Evolutionary conservation across 2,329 filamentous ascomycete genomes (phyloP), one percentile per base, ranked within the genome.

Genomic region (Capronia coronata): DNA sequence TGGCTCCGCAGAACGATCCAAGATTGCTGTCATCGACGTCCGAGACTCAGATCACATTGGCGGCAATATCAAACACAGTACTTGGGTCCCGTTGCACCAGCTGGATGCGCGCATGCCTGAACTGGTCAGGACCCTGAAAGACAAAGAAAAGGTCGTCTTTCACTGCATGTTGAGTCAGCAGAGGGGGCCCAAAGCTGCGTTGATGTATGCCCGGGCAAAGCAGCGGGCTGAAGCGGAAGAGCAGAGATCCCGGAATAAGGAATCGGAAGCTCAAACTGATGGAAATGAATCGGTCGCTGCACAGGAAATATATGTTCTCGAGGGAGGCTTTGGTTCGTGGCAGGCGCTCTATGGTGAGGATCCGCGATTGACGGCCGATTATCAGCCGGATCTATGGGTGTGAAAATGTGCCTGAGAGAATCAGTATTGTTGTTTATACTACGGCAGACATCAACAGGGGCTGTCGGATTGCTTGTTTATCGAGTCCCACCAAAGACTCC

Each of bases 151-250:
- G 9, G 88, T 98, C 11, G 80, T 98, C 1, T 98, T 98, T 67
- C 93, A 98, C 71, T 98, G 93, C 69, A 86, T 87, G 14, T 73
- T 97, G 48, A 91, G 85, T 59, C 93, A 97, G 72, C 86, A 95
- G 70, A 77, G 93, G 1, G 93, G 93, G 0, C 93, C 93, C 0
- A 78, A 78, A 43, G 89, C 91, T 2, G 93, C 93, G 2, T 70
- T 95, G 59, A 76, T 77, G 62, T 97, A 96, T 67, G 64, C 63
- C 1, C 64, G 70, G 3, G 71, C 70, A 3, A 60, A 60, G 16
- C 67, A 69, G 37, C 67, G 70, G 35, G 57, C 54, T 32, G 56
- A 52, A 14, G 54, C 47, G 8, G 57, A 54, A 37, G 46, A 52
- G 27, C 22, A 46, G 19, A 54, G 55, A 56, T 38, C 48, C 49